Evolutionary conservation across 2,329 filamentous ascomycete species (phyloP), one percentile per base, ranked within the genome.

Genomic region (Penicillium sp.): DNA sequence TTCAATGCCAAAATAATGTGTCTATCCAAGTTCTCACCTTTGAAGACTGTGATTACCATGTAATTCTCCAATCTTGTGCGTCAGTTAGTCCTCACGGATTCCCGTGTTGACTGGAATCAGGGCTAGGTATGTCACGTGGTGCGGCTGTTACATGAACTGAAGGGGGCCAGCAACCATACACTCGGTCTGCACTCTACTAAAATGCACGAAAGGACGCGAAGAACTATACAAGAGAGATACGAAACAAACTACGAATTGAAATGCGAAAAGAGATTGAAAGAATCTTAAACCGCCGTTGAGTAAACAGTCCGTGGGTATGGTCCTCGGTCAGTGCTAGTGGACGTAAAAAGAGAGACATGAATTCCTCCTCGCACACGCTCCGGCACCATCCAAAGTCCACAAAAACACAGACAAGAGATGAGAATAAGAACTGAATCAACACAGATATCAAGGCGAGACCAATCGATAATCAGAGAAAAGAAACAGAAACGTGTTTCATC

Each of bases 1-100:
- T 42, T 40, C 47, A 61, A 44, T 47, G 35, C 33, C 50, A 38
- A 30, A 49, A 33, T 56, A 53, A 56, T 61, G 30, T 61, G 59
- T 49, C 49, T 38, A 47, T 56, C 56, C 13, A 22, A 15, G 10
- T 6, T 8, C 2, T 22, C 10, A 19, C 17, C 45, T 17, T 7
- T 49, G 6, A 30, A 3, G 12, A 6, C 38, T 19, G 17, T 19
- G n/a, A 9, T 8, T 2, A n/a, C 37, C 28, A 4, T 30, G 28
- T 30, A 30, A 5, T 8, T 30, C 28, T 30, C 28, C 4, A 30
- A 8, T 5, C 10, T 12, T 15, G 24, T n/a, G 24, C 2, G 6
- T 17, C 8, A n/a, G 6, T 17, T 4, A 10, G 24, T 49, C 17
- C 44, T 13, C 24, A 1, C 15, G 15, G 12, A 12, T 24, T 9